phyloP scores from a whole-genome alignment of 2,329 filamentous ascomycete species.

The Ramularia endophylla region DNA sequence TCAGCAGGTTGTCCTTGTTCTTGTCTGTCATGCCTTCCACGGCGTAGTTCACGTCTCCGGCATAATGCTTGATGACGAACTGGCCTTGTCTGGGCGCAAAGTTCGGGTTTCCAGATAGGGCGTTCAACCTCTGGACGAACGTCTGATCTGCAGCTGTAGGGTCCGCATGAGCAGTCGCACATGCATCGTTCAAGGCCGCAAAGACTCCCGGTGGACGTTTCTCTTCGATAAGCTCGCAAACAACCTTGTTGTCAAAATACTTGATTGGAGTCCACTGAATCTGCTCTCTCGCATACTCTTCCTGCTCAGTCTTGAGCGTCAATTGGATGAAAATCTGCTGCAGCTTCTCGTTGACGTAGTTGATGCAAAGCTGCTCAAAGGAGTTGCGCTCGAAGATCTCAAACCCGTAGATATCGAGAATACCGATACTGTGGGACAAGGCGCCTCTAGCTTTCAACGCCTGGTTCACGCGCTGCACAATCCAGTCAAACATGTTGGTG shows the following conservation, averaged over 20 bases:
- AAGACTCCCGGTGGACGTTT: slow-evolving; percentile 86
- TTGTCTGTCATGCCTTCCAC: slow-evolving; percentile 98
- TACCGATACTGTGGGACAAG: slow-evolving; percentile 81
- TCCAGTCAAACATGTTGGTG: slow-evolving; percentile 98
- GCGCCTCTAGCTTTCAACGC: slow-evolving; percentile 74
- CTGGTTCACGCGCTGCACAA: slow-evolving; percentile 87
- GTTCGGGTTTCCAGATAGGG: slow-evolving; percentile 79
- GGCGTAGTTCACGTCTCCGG: slow-evolving; percentile 90
- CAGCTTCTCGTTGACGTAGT: slow-evolving; percentile 98
- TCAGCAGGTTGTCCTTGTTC: slow-evolving; percentile 96
- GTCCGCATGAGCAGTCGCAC: slow-evolving; percentile 96
- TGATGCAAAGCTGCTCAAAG: slow-evolving; percentile 98
- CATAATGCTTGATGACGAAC: slow-evolving; percentile 99
- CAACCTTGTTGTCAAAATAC: slow-evolving; percentile 99
- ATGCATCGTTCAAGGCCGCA: slow-evolving; percentile 93
- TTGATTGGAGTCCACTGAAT: slow-evolving; percentile 99
- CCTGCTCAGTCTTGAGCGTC: slow-evolving; percentile 92
- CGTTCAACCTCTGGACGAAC: slow-evolving; percentile 88
- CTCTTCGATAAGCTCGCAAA: slow-evolving; percentile 94
- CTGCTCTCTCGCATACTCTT: slow-evolving; percentile 92
- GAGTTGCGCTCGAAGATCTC: slow-evolving; percentile 99
- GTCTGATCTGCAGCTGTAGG: slow-evolving; percentile 90
- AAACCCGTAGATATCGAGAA: slow-evolving; percentile 98
- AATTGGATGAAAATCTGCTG: slow-evolving; percentile 99
- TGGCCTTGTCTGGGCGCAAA: slow-evolving; percentile 88